phyloP scores from a whole-genome alignment of 495 filamentous ascomycete genomes.

The Evansstolkia leycettana region DNA sequence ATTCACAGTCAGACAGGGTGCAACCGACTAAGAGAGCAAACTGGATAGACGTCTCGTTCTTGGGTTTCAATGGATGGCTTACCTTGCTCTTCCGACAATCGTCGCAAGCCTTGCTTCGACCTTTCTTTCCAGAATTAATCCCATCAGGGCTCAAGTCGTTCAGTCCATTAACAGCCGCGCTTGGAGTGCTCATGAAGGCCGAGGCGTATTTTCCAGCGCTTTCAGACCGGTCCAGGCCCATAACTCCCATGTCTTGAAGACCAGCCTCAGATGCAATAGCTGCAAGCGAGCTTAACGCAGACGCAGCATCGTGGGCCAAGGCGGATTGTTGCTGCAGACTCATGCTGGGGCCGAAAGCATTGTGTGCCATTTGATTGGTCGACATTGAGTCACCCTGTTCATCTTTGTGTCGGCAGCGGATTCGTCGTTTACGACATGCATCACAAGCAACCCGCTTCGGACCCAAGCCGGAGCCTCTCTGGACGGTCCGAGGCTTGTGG shows the following conservation, averaged over 20 bases:
- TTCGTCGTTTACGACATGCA: conserved; percentile 40
- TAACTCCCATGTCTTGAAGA: conserved; percentile 14
- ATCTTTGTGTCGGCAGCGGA: conserved; percentile 42
- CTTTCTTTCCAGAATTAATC: conserved; percentile 31
- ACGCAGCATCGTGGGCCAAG: conserved; percentile 32
- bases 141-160: conserved; percentile 26
- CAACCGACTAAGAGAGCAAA: neutral
- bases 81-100: conserved; percentile 62
- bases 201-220: conserved; percentile 15
- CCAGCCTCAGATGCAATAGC: conserved; percentile 30
- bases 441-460: conserved; percentile 43
- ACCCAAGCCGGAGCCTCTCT: conserved; percentile 31
- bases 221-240: conserved; percentile 19
- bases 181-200: conserved; percentile 16
- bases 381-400: conserved; percentile 23
- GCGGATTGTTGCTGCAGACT: conserved; percentile 21
- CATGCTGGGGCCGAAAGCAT: conserved; percentile 18
- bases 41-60: no score
- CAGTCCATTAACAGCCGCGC: conserved; percentile 14
- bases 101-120: conserved; percentile 50
- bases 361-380: conserved; percentile 16
- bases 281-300: conserved; percentile 31
- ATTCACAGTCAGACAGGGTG: conserved; percentile 2
- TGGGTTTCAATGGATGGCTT: conserved; percentile 3
- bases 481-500: conserved; percentile 20